phyloP scores from a whole-genome alignment of 2,329 filamentous ascomycete species.

The Clarireedia homoeocarpa region DNA sequence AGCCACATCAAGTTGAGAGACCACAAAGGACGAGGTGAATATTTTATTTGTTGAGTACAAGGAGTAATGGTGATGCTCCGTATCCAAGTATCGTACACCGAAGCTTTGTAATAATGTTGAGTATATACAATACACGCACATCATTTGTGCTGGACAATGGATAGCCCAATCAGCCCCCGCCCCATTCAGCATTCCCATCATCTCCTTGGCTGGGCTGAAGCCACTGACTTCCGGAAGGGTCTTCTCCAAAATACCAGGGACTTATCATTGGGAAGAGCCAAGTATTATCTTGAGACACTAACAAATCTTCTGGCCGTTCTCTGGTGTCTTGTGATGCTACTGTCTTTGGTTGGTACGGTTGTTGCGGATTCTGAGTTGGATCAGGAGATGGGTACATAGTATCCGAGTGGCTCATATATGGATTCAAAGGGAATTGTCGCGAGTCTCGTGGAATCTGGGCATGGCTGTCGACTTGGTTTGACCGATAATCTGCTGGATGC shows the following conservation, averaged over 20 bases:
- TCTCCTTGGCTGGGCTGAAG: neutral
- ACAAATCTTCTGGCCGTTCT: neutral
- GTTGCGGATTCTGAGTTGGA: too few relatives aligned
- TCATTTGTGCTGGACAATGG: too few relatives aligned
- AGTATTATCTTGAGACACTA: neutral
- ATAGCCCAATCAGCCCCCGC: too few relatives aligned
- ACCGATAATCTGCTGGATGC: neutral
- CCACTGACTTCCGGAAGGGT: neutral
- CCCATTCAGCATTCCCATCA: neutral
- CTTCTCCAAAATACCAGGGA: neutral
- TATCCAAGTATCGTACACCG: too few relatives aligned
- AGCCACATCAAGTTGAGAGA: neutral
- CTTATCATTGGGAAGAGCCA: neutral
- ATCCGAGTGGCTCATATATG: neutral
- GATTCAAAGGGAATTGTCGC: neutral
- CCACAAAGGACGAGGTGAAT: too few relatives aligned
- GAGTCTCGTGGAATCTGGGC: neutral
- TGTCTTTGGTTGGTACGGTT: too few relatives aligned
- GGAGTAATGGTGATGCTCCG: neutral
- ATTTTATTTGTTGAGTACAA: too few relatives aligned
- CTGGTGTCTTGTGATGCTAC: neutral
- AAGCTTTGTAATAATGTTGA: too few relatives aligned
- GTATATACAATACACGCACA: too few relatives aligned
- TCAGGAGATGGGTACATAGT: too few relatives aligned
- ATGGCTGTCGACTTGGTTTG: too few relatives aligned